Evolutionary conservation across 305 asterid species (phyloP), one percentile per base, ranked within the genome.

Genomic region (Fraxinus paxiana): DNA sequence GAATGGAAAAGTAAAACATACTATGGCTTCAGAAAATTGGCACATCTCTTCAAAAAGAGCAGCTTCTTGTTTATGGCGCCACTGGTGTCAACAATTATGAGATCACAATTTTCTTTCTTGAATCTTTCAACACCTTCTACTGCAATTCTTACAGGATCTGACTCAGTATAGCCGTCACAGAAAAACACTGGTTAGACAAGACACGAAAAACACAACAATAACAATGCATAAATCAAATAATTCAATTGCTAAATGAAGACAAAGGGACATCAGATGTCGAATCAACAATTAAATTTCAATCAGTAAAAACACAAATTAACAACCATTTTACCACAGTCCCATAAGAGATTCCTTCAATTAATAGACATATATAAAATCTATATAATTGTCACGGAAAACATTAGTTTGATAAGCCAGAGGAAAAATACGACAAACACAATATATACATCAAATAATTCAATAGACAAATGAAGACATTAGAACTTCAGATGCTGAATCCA

Each of bases 1-100:
- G 34, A 79, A 28, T 48, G 70, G 69, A 65, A 77, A 56, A 15
- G 51, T 20, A 80, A 65, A 84, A 76, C 83, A 59, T 83, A 92
- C 98, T 37, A 96, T 90, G 77, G 98, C 98, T 91, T 93, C 97
- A 51, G 95, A 87, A 83, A 95, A 94, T 92, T 95, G 97, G 22
- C 98, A 97, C 98, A 95, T 95, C 89, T 95, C 98, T 84, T 95
- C 97, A 90, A 95, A 92, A 79, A 92, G 96, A 80, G 97, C 88
- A 22, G 89, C 96, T 88, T 95, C 98, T 85, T 95, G 99, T 88
- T 96, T 96, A 92, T 96, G 98, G 80, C 98, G 98, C 82, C 98
- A 83, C 98, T 93, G 51, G 97, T 95, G 77, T 95, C 99, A 86
- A 95, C 92, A 83, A 95, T 92, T 80, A 95, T 95, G 48, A 95